Evolutionary conservation across 2,329 filamentous ascomycete genomes (phyloP), one percentile per base, ranked within the genome.

Genomic region (Alternaria solani): DNA sequence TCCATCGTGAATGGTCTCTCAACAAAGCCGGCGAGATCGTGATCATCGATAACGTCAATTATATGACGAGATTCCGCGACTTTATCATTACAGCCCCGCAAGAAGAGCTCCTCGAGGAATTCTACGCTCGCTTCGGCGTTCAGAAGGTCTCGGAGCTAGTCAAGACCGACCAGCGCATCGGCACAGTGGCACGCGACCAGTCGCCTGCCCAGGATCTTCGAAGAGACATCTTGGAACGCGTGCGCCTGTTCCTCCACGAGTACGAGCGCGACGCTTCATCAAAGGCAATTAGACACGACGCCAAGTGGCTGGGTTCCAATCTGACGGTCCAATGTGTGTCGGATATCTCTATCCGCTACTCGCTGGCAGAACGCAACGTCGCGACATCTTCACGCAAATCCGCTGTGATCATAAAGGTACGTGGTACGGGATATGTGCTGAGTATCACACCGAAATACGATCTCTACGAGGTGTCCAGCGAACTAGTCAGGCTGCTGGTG

Each of bases 381-480:
- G 66, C 75, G 7, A 75, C 67, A 1, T 73, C 74, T 2, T 64
- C 66, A 3, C 69, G 60, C 14, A 69, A 88, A 87, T 20, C 89
- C 92, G 75, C 89, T 84, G 4, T 91, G 93, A 79, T 93, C 90
- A 74, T 86, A 89, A 72, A 93, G 89, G 18, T 93, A 91, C 25
- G 91, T 90, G 52, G 83, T 77, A 25, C 81, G 18, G 85, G 86
- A 16, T 90, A 87, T 75, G 85, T 88, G 5, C 81, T 98, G n/a
- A 96, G 90, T 72, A 88, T 98, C 38, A 89, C 90, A 4, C 86
- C 89, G 9, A 87, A 87, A 60, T 90, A 88, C 30, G 93, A 98
- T 74, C 87, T 96, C 74, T 98, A 96, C 75, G 93, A 99, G 80
- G 89, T 99, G 66, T 95, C 93, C 58, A 91, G 94, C 69, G 92